Conservation (phyloP, 495 filamentous ascomycete species). For the Neurospora discreta region DNA sequence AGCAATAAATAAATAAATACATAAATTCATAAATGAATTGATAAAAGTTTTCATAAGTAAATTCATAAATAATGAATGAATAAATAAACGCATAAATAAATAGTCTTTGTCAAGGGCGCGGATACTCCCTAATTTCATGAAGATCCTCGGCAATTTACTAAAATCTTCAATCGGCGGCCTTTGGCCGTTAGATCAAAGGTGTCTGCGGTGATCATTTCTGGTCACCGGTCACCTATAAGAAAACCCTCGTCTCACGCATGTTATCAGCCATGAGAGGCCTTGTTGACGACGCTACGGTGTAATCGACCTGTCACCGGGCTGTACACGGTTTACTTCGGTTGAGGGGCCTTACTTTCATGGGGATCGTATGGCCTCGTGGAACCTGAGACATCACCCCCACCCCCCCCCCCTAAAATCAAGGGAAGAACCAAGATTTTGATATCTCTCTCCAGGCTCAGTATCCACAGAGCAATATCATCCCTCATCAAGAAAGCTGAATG, state of each 20-base stretch:
- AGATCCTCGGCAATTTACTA: neutral
- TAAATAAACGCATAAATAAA: too few relatives aligned
- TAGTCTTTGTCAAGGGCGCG: too few relatives aligned
- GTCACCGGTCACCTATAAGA: neutral
- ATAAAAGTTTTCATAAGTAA: too few relatives aligned
- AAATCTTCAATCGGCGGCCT: neutral
- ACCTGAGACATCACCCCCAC: conserved; percentile 3
- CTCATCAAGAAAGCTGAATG: neutral
- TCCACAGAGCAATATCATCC: neutral
- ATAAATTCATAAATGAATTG: too few relatives aligned
- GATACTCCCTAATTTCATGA: neutral
- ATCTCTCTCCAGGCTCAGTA: too few relatives aligned
- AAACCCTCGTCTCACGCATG: neutral
- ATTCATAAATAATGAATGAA: too few relatives aligned
- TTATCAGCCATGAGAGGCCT: neutral
- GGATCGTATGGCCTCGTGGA: neutral
- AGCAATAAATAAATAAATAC: too few relatives aligned
- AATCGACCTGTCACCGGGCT: neutral
- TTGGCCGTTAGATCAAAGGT: neutral
- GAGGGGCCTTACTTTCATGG: neutral
- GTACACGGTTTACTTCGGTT: neutral
- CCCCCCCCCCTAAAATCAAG: neutral
- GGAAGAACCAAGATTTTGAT: neutral
- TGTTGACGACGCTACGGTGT: neutral
- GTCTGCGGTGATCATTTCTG: neutral